phyloP scores from a whole-genome alignment of 2,329 filamentous ascomycete genomes.

The Diaporthe sp. region DNA sequence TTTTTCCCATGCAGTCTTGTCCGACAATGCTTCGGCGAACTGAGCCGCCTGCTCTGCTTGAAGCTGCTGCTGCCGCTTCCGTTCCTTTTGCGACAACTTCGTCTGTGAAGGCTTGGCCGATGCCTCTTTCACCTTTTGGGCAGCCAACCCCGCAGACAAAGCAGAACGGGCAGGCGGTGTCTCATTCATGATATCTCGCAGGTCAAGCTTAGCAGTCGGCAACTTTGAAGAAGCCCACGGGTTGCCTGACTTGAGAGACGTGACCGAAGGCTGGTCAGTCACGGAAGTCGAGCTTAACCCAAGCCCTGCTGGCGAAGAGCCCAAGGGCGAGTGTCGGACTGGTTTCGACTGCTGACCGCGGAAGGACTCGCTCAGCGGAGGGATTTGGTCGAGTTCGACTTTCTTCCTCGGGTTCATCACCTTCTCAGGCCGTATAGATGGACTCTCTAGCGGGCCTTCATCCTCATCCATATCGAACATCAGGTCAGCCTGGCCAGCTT shows the following conservation, averaged over 20 bases:
- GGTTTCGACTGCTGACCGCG: slow-evolving; percentile 55
- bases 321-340: slow-evolving; percentile 40
- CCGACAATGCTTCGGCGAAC: slow-evolving; percentile 50
- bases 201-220: slow-evolving; percentile 74
- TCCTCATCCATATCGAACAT: slow-evolving; percentile 98
- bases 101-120: slow-evolving; percentile 54
- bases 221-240: slow-evolving; percentile 67
- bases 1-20: slow-evolving; percentile 62
- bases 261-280: slow-evolving; percentile 30
- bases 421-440: slow-evolving; percentile 47
- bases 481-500: slow-evolving; percentile 78
- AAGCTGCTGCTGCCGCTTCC: slow-evolving; percentile 84
- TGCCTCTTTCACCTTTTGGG: slow-evolving; percentile 60
- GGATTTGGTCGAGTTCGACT: slow-evolving; percentile 49
- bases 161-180: slow-evolving; percentile 64
- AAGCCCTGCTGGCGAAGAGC: slow-evolving; percentile 37
- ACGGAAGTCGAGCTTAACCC: slow-evolving; percentile 33
- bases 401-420: slow-evolving; percentile 39
- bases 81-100: slow-evolving; percentile 92
- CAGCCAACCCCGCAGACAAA: slow-evolving; percentile 67
- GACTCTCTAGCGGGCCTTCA: slow-evolving; percentile 53
- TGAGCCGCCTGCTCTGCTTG: slow-evolving; percentile 65
- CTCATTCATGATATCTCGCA: slow-evolving; percentile 82
- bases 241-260: slow-evolving; percentile 47
- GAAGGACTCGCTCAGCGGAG: slow-evolving; percentile 53